Evolutionary conservation across 345 rosid species (phyloP), one percentile per base, ranked within the genome.

Genomic region (Odontarrhena argentea): DNA sequence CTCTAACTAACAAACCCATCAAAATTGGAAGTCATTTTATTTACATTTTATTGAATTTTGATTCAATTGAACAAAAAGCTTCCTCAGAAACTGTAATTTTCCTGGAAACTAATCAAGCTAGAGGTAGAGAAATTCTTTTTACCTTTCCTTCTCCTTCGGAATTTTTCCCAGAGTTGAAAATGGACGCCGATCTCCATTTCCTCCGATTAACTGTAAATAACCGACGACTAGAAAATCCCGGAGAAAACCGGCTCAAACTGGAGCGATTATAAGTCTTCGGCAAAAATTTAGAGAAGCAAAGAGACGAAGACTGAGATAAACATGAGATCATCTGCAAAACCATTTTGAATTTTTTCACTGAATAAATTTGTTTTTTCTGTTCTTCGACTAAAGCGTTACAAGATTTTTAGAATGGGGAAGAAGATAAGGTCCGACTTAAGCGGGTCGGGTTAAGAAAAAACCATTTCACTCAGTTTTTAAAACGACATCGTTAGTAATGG

Each of bases 81-180:
- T 24, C 53, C 4, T 32, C 24, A 45, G 24, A 34, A 42, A 44
- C 28, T 15, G 14, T 7, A 38, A n/a, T 32, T 42, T 59, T 32
- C 53, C 28, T 9, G 25, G 50, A 49, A 57, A 66, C 36, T 10
- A 14, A 68, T 22, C 24, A 28, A 63, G 52, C 36, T 68, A 32
- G 30, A 47, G 50, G 0, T 37, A 30, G 53, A 42, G 22, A 28
- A 49, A 13, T 0, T 2, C 7, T 37, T 18, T 18, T 18, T 18
- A 56, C 72, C 67, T 73, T 66, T 54, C 35, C 72, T 42, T 74
- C 74, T 77, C 61, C 71, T 35, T 79, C 67, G 22, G 89, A 38
- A 22, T 86, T 82, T 1, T 92, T 82, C 36, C 83, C 81, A 2
- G 87, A 80, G 43, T 72, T 85, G 67, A 57, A 80, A 74, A 80